A percentile compares a stretch with the other conserved stretches of the same genome.
These are phyloP conservation scores for Cardamine chenopodiifolia DNA, from an alignment of 345 rosid species.

Conservation along the genomic window DNA sequence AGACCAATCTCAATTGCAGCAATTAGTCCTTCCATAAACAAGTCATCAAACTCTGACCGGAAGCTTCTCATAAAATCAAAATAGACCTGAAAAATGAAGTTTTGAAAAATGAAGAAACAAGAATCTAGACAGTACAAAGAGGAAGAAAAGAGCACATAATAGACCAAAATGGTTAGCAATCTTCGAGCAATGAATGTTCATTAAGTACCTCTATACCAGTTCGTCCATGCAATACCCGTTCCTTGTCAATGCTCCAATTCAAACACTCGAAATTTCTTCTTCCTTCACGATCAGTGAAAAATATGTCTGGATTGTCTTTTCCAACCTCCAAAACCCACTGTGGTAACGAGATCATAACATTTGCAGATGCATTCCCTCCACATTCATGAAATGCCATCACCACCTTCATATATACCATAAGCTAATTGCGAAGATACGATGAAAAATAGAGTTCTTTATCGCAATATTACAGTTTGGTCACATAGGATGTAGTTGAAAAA, in stretches of 20 bases:
- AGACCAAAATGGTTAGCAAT: background rate
- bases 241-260: constrained; percentile 90
- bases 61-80: constrained; percentile 98
- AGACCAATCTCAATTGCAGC: constrained; percentile 86
- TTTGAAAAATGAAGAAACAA: constrained; percentile 10
- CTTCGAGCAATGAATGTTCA: background rate
- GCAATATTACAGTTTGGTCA: constrained; percentile 5
- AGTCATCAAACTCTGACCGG: constrained; percentile 82
- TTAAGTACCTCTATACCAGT: constrained; percentile 82
- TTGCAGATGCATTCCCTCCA: constrained; percentile 64
- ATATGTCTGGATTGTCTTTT: constrained; percentile 83
- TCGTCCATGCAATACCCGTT: constrained; percentile 85
- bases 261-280: constrained; percentile 79
- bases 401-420: constrained; percentile 58
- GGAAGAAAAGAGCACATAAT: background rate
- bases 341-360: constrained; percentile 68
- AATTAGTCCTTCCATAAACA: constrained; percentile 69
- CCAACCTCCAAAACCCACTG: constrained; percentile 93
- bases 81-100: constrained; percentile 63
- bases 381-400: constrained; percentile 93
- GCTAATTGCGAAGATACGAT: constrained; percentile 25
- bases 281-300: constrained; percentile 90
- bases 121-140: background rate
- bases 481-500: background rate
- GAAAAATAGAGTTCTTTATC: background rate